These are phyloP conservation scores for Calonectria honghensis DNA, from an alignment of 2,329 filamentous ascomycete species.

Conservation along the genomic window DNA sequence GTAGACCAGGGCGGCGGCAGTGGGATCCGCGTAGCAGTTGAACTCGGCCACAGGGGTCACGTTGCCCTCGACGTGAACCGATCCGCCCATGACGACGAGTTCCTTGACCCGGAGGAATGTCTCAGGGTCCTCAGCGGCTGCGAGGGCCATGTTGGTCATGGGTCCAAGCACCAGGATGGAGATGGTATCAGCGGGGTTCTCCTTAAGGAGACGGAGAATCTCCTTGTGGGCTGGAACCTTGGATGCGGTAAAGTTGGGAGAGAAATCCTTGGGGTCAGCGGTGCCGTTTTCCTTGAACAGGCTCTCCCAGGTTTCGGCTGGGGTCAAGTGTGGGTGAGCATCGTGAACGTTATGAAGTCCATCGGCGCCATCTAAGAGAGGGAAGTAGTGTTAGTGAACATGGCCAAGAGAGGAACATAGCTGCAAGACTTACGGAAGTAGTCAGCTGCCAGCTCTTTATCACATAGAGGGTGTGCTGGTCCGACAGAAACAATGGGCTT, in stretches of 20 bases:
- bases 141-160: constrained; percentile 93
- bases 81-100: constrained; percentile 96
- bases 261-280: constrained; percentile 66
- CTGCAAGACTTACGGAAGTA: constrained; percentile 84
- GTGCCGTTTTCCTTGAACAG: constrained; percentile 72
- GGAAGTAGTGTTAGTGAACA: constrained; percentile 36
- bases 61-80: constrained; percentile 87
- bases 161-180: constrained; percentile 94
- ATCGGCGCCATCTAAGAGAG: constrained; percentile 79
- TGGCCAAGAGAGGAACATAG: background rate
- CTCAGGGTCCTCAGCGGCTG: constrained; percentile 90
- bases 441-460: constrained; percentile 86
- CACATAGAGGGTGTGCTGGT: constrained; percentile 88
- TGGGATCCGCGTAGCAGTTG: constrained; percentile 93
- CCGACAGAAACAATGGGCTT: constrained; percentile 93
- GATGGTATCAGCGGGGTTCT: constrained; percentile 88
- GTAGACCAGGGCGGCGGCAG: constrained; percentile 85
- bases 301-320: constrained; percentile 83
- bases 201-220: constrained; percentile 89
- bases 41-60: constrained; percentile 92
- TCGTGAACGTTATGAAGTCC: constrained; percentile 86
- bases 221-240: constrained; percentile 85
- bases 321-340: constrained; percentile 83
- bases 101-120: constrained; percentile 93
- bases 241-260: constrained; percentile 84